Conservation (phyloP, 345 rosid species). For the Pugionium dolabratum region DNA sequence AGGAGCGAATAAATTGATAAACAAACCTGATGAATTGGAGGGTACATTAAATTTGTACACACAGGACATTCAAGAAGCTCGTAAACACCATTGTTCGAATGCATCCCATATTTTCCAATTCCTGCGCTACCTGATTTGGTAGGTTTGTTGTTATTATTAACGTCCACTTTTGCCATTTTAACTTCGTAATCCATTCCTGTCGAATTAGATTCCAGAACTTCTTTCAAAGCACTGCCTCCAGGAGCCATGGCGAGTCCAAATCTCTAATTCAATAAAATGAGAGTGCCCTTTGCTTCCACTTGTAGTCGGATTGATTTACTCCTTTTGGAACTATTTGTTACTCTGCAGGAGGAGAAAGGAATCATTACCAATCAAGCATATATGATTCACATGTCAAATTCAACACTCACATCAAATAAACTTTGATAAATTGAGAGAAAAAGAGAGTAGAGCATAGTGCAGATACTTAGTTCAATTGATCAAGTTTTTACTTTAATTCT, state of each 20-base stretch:
- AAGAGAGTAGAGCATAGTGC: neutral
- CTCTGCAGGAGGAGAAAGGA: slow-evolving; percentile 25
- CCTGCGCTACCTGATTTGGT: slow-evolving; percentile 51
- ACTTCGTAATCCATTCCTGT: slow-evolving; percentile 52
- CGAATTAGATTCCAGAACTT: slow-evolving; percentile 54
- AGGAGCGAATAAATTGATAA: too few relatives aligned
- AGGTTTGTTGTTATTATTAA: slow-evolving; percentile 45
- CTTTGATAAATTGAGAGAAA: neutral
- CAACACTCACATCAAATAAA: neutral
- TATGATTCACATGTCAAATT: slow-evolving; percentile 15
- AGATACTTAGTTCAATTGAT: slow-evolving; percentile 27
- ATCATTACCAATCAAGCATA: slow-evolving; percentile 7
- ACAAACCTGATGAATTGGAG: slow-evolving; percentile 70
- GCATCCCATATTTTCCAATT: slow-evolving; percentile 52
- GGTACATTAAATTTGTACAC: slow-evolving; percentile 76
- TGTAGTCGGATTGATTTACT: slow-evolving; percentile 4
- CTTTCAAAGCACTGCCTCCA: slow-evolving; percentile 66
- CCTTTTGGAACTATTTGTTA: slow-evolving; percentile 18
- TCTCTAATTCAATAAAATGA: neutral
- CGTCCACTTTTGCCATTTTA: slow-evolving; percentile 47
- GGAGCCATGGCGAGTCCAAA: slow-evolving; percentile 49
- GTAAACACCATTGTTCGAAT: slow-evolving; percentile 66
- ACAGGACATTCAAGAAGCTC: slow-evolving; percentile 89
- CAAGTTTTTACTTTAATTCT: slow-evolving; percentile 26
- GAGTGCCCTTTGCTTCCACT: slow-evolving; percentile 4